Conservation (phyloP, 78 protist species). For the Dictyostelium firmibasis region DNA sequence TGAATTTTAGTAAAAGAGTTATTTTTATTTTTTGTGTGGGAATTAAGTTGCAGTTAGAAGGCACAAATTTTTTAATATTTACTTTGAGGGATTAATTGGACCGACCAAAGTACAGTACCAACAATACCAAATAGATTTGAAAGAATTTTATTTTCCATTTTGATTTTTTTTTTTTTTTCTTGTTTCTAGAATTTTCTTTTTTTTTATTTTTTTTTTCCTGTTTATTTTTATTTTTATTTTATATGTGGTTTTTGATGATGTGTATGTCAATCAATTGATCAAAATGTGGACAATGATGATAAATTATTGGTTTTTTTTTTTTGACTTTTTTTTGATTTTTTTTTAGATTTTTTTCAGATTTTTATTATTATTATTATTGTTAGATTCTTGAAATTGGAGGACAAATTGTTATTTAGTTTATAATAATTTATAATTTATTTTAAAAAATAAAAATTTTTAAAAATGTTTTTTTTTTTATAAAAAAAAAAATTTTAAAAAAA, state of each 20-base stretch:
- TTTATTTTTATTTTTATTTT: neutral
- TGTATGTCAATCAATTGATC: neutral
- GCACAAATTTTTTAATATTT: neutral
- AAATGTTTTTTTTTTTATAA: neutral
- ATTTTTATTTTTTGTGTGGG: neutral
- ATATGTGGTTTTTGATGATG: neutral
- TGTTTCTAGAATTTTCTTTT: no score
- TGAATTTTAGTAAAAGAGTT: neutral
- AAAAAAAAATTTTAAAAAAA: neutral
- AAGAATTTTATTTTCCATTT: conserved; percentile 56
- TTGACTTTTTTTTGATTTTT: neutral
- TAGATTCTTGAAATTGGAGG: neutral
- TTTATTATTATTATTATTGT: neutral
- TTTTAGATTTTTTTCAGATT: neutral
- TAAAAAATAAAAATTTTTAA: no score
- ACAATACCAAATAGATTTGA: conserved; percentile 55
- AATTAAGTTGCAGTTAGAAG: neutral
- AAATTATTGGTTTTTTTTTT: neutral
- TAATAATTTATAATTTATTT: no score
- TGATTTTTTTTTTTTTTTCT: no score
- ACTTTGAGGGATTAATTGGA: conserved; percentile 67
- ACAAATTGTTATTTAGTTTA: neutral
- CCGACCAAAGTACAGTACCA: conserved; percentile 58
- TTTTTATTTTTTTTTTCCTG: neutral
- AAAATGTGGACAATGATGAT: neutral